Evolutionary conservation across 176 grass and related monocot species (phyloP).

Genomic region (Ensete glaucum): DNA sequence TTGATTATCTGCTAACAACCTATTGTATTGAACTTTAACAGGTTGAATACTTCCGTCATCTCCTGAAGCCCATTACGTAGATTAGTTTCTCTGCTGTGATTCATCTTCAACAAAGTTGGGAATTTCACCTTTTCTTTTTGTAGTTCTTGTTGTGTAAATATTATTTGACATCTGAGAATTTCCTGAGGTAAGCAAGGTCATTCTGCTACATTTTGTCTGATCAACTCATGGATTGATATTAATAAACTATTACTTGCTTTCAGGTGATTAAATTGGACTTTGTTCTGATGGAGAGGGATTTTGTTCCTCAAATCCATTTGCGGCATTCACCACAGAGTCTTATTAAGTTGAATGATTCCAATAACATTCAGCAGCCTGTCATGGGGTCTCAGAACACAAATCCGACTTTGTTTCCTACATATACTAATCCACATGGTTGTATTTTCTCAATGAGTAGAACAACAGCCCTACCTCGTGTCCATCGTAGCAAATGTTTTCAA

Average conservation of each 20-base stretch:
- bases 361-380: conserved; percentile 34
- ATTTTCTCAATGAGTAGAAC: conserved; percentile 16
- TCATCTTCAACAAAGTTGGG: conserved; percentile 20
- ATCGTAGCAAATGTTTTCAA: conserved; percentile 8
- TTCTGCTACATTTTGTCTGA: not conserved
- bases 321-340: conserved; percentile 42
- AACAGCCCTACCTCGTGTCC: conserved; percentile 16
- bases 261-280: conserved; percentile 39
- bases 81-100: conserved; percentile 20
- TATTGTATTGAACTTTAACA: conserved; percentile 29
- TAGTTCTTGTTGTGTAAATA: not conserved
- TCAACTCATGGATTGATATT: conserved; percentile 6
- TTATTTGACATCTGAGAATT: not conserved
- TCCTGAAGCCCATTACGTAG: conserved; percentile 96
- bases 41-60: conserved; percentile 92
- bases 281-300: conserved; percentile 47
- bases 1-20: conserved; percentile 10
- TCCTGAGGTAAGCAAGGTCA: not conserved
- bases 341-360: conserved; percentile 5
- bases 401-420: conserved; percentile 32
- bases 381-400: conserved; percentile 23
- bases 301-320: conserved; percentile 37
- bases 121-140: not conserved
- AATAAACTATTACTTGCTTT: conserved; percentile 5
- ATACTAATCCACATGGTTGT: conserved; percentile 24